phyloP scores from a whole-genome alignment of 768 basidiomycete genomes.

The Kondoa malvinella region DNA sequence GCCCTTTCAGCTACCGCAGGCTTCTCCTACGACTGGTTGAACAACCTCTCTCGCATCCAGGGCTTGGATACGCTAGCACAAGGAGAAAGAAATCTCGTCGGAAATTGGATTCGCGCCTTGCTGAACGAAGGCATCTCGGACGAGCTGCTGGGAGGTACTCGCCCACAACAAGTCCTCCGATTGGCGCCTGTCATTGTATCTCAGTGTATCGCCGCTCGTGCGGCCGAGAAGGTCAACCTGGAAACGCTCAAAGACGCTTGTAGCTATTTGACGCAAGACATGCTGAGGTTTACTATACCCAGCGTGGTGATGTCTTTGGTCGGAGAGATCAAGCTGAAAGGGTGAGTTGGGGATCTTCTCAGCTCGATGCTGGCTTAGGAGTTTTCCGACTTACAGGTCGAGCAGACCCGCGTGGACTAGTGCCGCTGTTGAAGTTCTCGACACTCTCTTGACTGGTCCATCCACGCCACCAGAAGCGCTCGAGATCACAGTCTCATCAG shows the following conservation, averaged over 20 bases:
- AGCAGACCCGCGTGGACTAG: neutral
- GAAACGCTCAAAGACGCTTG: slow-evolving; percentile 32
- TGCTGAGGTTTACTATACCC: slow-evolving; percentile 33
- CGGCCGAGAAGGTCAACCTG: slow-evolving; percentile 29
- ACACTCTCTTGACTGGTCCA: neutral
- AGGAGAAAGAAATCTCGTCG: neutral
- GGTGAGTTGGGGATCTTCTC: slow-evolving; percentile 24
- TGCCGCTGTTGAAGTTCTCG: neutral
- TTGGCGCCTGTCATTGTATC: slow-evolving; percentile 31
- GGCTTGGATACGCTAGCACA: neutral
- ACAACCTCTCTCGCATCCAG: neutral
- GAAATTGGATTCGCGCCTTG: slow-evolving; percentile 19
- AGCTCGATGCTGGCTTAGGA: neutral
- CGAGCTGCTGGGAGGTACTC: slow-evolving; percentile 29
- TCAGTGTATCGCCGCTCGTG: slow-evolving; percentile 31
- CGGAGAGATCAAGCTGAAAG: slow-evolving; percentile 29
- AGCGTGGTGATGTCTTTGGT: slow-evolving; percentile 32
- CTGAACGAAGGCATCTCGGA: slow-evolving; percentile 25
- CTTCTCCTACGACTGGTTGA: neutral
- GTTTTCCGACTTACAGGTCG: neutral
- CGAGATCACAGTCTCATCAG: neutral
- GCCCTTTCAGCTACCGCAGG: neutral
- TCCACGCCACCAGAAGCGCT: neutral
- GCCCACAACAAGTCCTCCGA: slow-evolving; percentile 29
- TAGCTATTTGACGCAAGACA: slow-evolving; percentile 33